phyloP scores from a whole-genome alignment of 371 early-diverging fungal genomes.

The Rhizopus sp. region DNA sequence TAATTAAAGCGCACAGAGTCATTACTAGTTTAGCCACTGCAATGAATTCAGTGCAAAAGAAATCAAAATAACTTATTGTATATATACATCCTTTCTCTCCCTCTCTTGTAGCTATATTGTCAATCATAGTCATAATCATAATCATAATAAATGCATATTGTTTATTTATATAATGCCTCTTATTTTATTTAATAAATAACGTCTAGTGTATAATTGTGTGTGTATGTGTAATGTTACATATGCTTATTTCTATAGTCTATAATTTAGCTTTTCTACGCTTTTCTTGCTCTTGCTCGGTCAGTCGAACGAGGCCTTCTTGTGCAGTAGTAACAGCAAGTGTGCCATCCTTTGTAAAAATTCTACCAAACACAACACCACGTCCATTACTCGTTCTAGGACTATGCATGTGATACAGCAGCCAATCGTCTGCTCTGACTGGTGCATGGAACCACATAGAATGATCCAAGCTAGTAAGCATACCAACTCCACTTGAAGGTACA shows the following conservation, averaged over 20 bases:
- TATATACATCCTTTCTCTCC: constrained; percentile 3
- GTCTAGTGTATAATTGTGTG: no score
- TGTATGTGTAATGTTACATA: no score
- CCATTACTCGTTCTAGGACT: constrained; percentile 71
- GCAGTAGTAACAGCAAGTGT: constrained; percentile 73
- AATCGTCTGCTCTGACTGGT: constrained; percentile 87
- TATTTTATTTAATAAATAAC: no score
- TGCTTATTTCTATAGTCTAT: constrained; percentile 1
- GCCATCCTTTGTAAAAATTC: constrained; percentile 81
- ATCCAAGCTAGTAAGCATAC: constrained; percentile 82
- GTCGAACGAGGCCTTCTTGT: constrained; percentile 75
- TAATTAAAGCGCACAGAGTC: constrained; percentile 33
- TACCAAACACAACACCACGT: constrained; percentile 80
- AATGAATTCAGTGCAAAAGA: constrained; percentile 47
- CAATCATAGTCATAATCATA: no score
- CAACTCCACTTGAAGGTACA: constrained; percentile 51
- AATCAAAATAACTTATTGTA: constrained; percentile 6
- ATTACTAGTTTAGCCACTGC: constrained; percentile 40
- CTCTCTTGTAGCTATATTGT: no score
- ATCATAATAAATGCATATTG: no score
- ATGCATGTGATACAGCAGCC: constrained; percentile 78
- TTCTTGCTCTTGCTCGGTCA: constrained; percentile 36
- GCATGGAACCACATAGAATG: constrained; percentile 95
- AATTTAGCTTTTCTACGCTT: constrained; percentile 15
- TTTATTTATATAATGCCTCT: no score